Conservation (phyloP, 495 filamentous ascomycete genomes). For the Neurospora cerealis region DNA sequence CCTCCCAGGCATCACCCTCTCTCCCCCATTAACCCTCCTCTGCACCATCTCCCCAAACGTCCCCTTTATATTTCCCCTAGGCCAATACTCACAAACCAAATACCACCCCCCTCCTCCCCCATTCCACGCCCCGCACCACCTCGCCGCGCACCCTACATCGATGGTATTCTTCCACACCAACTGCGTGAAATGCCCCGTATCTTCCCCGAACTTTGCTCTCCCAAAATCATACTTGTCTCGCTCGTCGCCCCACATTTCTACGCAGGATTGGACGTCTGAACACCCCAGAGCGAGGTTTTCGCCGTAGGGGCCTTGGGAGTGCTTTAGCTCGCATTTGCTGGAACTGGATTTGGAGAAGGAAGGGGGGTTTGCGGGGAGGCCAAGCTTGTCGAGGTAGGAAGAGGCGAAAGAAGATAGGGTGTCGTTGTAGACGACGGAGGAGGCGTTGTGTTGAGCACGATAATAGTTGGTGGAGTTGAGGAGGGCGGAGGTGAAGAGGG, state of each 20-base stretch:
- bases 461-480: slow-evolving; percentile 61
- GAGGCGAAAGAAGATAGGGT: slow-evolving; percentile 48
- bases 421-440: slow-evolving; percentile 52
- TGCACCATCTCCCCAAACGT: slow-evolving; percentile 42
- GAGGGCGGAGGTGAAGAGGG: slow-evolving; percentile 45
- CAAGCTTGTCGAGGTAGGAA: slow-evolving; percentile 14
- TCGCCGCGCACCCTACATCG: slow-evolving; percentile 57
- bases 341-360: neutral
- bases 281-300: slow-evolving; percentile 73
- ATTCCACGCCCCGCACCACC: slow-evolving; percentile 41
- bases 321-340: slow-evolving; percentile 47
- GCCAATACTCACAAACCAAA: slow-evolving; percentile 74
- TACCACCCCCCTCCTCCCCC: slow-evolving; percentile 44
- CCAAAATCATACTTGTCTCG: slow-evolving; percentile 47
- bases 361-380: neutral
- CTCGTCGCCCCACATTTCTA: slow-evolving; percentile 64
- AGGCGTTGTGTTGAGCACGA: slow-evolving; percentile 54
- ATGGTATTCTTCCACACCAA: slow-evolving; percentile 68
- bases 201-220: slow-evolving; percentile 44
- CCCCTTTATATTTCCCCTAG: slow-evolving; percentile 62
- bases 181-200: slow-evolving; percentile 80
- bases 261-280: slow-evolving; percentile 42
- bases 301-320: slow-evolving; percentile 59
- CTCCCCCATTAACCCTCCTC: slow-evolving; percentile 11
- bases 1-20: neutral